A percentile compares a stretch with the other conserved stretches of the same genome.
phyloP scores from a whole-genome alignment of 2,329 filamentous ascomycete genomes.

The Lecanosticta acicola region DNA sequence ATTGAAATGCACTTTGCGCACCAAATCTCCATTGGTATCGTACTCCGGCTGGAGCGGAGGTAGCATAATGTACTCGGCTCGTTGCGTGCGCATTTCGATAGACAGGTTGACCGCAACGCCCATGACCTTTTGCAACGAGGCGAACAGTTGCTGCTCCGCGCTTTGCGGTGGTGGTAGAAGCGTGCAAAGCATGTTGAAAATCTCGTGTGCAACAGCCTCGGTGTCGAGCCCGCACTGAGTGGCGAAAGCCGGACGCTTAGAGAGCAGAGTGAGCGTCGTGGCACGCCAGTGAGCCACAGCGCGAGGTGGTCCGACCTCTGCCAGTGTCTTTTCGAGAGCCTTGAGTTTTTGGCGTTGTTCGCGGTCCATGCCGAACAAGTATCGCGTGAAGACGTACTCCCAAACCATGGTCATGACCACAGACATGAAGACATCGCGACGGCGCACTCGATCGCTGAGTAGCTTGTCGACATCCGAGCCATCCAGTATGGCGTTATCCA shows the following conservation, averaged over 20 bases:
- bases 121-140: slow-evolving; percentile 81
- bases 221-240: slow-evolving; percentile 82
- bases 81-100: slow-evolving; percentile 94
- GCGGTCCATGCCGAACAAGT: slow-evolving; percentile 96
- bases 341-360: slow-evolving; percentile 98
- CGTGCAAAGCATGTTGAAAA: slow-evolving; percentile 75
- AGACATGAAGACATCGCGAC: slow-evolving; percentile 95
- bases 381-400: slow-evolving; percentile 97
- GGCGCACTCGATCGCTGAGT: slow-evolving; percentile 77
- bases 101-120: slow-evolving; percentile 82
- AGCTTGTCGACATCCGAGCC: slow-evolving; percentile 88
- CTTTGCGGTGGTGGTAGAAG: slow-evolving; percentile 83
- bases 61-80: slow-evolving; percentile 97
- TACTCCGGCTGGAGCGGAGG: slow-evolving; percentile 92
- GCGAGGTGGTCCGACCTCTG: slow-evolving; percentile 76
- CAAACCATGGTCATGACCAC: slow-evolving; percentile 99
- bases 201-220: slow-evolving; percentile 88
- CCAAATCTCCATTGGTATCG: slow-evolving; percentile 83
- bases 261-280: slow-evolving; percentile 83
- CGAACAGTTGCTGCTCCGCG: slow-evolving; percentile 71
- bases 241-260: slow-evolving; percentile 72
- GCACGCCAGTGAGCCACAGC: slow-evolving; percentile 98
- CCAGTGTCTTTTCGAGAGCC: slow-evolving; percentile 82
- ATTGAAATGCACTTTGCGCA: slow-evolving; percentile 85
- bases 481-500: slow-evolving; percentile 91